Base-by-base conservation (phyloP, 2,329 filamentous ascomycete genomes). In the Mycosphaerelloides madeirae region DNA sequence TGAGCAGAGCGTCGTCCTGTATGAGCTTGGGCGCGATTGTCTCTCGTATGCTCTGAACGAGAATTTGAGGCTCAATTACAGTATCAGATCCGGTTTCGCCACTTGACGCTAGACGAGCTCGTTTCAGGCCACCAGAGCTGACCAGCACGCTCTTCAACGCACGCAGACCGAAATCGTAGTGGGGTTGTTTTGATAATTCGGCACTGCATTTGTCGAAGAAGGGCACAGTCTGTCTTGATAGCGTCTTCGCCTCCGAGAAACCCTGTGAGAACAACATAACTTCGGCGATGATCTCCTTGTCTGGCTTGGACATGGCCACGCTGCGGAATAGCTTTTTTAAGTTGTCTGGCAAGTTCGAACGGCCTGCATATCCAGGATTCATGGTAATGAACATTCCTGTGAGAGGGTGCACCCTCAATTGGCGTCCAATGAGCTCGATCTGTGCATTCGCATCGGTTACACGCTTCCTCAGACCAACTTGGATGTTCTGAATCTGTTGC, bases 231-330 rank as follows among this genome's bases (percentile, higher is more conserved):
- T 97, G 89, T 64, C 91, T 93, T 1, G 93, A 95, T 4, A 99
- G 76, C 48, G 84, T 75, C 70, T 97, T 98, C 29, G 93, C 93
- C 66, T 95, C 88, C 60, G 87, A 94, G 76, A 99, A 99, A 62
- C 93, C 93, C 68, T 99, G 93, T 1, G 94, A 98, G 76, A 96
- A 99, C 29, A 99, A 81, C 94, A 98, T 99, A 60, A 99, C 93
- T 73, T 99, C 93, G 29, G 93, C 89, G 69, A 99, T 99, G 46
- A 98, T 84, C 68, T 98, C 94, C 69, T 98, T 98, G 74, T 98
- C 94, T 1, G 93, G 93, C 70, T 97, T 98, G 9, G 93, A 98
- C 93, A 99, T 99, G 51, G 93, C 93, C 40, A 99, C 90, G 62
- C 93, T 98, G 64, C 94, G 84, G 81, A 99, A 99, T 31, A 99